These are phyloP conservation scores for Yamadazyma epiphylla DNA, from an alignment of 1,139 yeast species.

Conservation along the genomic window DNA sequence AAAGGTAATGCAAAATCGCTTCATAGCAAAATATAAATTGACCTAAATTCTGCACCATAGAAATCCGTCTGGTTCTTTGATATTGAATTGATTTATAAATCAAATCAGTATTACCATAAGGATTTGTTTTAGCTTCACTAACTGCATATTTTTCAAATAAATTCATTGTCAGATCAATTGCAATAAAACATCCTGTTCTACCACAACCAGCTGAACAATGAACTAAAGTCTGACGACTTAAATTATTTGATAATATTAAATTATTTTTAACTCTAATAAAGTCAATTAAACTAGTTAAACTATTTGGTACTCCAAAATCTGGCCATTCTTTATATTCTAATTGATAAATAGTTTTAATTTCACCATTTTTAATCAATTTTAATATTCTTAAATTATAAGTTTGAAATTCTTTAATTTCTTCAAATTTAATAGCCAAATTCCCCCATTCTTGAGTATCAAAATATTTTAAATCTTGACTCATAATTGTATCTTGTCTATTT, in stretches of 20 bases:
- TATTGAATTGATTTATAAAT: conserved; percentile 42
- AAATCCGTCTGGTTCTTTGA: conserved; percentile 40
- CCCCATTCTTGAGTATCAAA: conserved; percentile 18
- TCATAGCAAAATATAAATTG: conserved; percentile 45
- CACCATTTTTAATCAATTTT: conserved; percentile 8
- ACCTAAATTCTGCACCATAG: conserved; percentile 46
- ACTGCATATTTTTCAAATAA: conserved; percentile 9
- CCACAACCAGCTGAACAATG: conserved; percentile 90
- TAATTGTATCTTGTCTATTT: conserved; percentile 37
- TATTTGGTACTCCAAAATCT: conserved; percentile 69
- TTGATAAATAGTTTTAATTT: conserved; percentile 41
- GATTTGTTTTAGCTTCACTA: conserved; percentile 13
- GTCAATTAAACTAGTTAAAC: conserved; percentile 44
- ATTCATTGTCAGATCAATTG: conserved; percentile 36
- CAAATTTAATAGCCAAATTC: conserved; percentile 12
- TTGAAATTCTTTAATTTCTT: conserved; percentile 8
- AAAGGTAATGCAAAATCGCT: conserved; percentile 27
- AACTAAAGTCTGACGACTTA: conserved; percentile 27
- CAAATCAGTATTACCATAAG: conserved; percentile 40
- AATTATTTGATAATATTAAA: conserved; percentile 17
- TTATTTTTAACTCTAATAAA: conserved; percentile 49
- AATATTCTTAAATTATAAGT: conserved; percentile 11
- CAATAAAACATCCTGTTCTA: conserved; percentile 72
- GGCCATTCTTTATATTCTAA: conserved; percentile 78
- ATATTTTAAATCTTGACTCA: conserved; percentile 14